Conservation (phyloP, 495 filamentous ascomycete species). For the Daldinia loculata region DNA sequence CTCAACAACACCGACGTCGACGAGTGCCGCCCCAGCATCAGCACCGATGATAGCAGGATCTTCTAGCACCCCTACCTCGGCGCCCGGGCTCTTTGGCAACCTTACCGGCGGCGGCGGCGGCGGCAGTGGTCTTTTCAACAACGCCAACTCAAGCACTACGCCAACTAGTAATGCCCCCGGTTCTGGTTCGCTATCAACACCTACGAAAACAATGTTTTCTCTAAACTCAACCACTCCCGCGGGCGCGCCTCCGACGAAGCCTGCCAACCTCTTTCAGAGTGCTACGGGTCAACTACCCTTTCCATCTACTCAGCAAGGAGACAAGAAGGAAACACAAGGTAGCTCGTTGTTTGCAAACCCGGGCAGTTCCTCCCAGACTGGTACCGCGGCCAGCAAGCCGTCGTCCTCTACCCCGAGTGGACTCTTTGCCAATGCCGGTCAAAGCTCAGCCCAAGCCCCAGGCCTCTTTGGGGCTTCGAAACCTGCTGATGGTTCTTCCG, state of each 20-base stretch:
- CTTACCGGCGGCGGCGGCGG: constrained; percentile 25
- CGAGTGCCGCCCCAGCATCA: constrained; percentile 50
- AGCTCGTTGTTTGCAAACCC: constrained; percentile 26
- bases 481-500: constrained; percentile 35
- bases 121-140: constrained; percentile 51
- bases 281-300: constrained; percentile 35
- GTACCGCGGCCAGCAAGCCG: constrained; percentile 28
- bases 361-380: constrained; percentile 20
- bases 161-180: constrained; percentile 43
- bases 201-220: constrained; percentile 55
- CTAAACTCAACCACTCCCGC: constrained; percentile 70
- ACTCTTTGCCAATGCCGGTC: constrained; percentile 27
- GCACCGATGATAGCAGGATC: constrained; percentile 48
- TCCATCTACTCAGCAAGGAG: constrained; percentile 27
- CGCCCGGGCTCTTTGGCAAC: constrained; percentile 55
- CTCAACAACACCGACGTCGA: constrained; percentile 42
- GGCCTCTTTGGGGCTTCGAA: constrained; percentile 36
- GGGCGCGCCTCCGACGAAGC: constrained; percentile 63
- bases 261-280: constrained; percentile 33
- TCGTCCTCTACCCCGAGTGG: constrained; percentile 16
- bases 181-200: constrained; percentile 36
- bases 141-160: constrained; percentile 50
- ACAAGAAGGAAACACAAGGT: constrained; percentile 32
- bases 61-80: constrained; percentile 43
- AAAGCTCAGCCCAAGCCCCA: constrained; percentile 18